phyloP scores from a whole-genome alignment of 2,329 filamentous ascomycete genomes.

The Cryphonectria carpinicola region DNA sequence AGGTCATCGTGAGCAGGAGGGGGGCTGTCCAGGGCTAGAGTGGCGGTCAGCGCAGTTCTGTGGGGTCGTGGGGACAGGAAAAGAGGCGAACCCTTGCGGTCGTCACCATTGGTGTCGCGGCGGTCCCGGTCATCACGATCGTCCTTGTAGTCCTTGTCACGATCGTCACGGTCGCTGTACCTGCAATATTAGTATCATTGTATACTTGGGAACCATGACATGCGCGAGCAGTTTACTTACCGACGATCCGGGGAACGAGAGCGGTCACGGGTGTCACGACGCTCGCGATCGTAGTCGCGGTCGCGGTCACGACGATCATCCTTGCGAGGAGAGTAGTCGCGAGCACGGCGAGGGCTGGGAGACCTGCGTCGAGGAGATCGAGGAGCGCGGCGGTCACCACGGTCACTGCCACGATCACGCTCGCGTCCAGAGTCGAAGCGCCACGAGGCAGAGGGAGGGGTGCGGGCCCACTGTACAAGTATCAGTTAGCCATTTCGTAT shows the following conservation, averaged over 20 bases:
- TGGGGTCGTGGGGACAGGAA: constrained; percentile 39
- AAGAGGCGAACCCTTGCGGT: constrained; percentile 75
- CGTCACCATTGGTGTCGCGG: constrained; percentile 84
- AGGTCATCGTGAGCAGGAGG: constrained; percentile 89
- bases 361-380: constrained; percentile 70
- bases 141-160: constrained; percentile 56
- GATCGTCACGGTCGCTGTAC: constrained; percentile 55
- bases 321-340: constrained; percentile 86
- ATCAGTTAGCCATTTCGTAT: constrained; percentile 30
- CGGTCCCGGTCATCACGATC: constrained; percentile 74
- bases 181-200: constrained; percentile 41
- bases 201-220: constrained; percentile 46
- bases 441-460: constrained; percentile 97
- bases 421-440: constrained; percentile 92
- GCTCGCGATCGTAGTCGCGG: constrained; percentile 76
- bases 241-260: constrained; percentile 71
- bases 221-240: constrained; percentile 40
- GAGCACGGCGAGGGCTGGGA: constrained; percentile 73
- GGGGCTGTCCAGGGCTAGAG: constrained; percentile 69
- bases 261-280: constrained; percentile 72
- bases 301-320: constrained; percentile 84
- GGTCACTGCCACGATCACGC: constrained; percentile 56
- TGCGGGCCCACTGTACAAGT: constrained; percentile 85
- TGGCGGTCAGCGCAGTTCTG: constrained; percentile 30
- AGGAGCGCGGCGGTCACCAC: constrained; percentile 45